These are phyloP conservation scores for Neonectria faginata DNA, from an alignment of 2,329 filamentous ascomycete species.

Conservation along the genomic window DNA sequence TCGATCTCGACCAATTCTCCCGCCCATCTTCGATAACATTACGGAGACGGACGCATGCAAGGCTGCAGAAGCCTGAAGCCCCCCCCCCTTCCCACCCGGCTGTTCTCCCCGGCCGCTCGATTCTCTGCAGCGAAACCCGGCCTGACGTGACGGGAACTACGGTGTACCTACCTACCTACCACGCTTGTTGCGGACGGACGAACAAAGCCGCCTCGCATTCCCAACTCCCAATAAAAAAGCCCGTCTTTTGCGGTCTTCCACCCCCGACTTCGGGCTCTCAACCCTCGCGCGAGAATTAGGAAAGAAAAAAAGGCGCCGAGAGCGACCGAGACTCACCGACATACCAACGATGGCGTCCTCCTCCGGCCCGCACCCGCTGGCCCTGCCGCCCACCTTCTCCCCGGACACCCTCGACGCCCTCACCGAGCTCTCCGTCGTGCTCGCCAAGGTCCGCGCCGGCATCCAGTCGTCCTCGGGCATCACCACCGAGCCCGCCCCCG, in stretches of 20 bases:
- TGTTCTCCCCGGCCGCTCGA: slow-evolving; percentile 28
- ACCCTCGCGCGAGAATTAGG: not conserved
- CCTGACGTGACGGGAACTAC: slow-evolving; percentile 2
- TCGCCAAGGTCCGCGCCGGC: slow-evolving; percentile 75
- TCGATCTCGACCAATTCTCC: slow-evolving; percentile 37
- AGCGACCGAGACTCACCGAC: slow-evolving; percentile 28
- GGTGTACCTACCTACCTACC: not conserved
- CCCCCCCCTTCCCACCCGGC: slow-evolving; percentile 28
- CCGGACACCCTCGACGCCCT: slow-evolving; percentile 88
- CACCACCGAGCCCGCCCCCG: slow-evolving; percentile 54
- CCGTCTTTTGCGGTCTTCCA: not conserved
- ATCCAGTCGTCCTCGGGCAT: slow-evolving; percentile 56
- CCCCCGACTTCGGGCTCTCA: not conserved
- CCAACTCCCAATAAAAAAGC: not conserved
- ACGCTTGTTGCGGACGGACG: slow-evolving; percentile 15
- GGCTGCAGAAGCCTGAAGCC: slow-evolving; percentile 27
- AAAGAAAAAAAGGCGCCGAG: not conserved
- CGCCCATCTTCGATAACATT: slow-evolving; percentile 37
- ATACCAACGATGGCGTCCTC: slow-evolving; percentile 47
- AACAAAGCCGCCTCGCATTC: not conserved
- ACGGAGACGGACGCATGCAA: slow-evolving; percentile 37
- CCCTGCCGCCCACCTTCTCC: slow-evolving; percentile 73
- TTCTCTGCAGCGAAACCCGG: slow-evolving; percentile 2
- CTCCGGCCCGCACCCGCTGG: slow-evolving; percentile 56
- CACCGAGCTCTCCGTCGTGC: slow-evolving; percentile 81